phyloP scores from a whole-genome alignment of 352 stramenopile genomes.

The Phytophthora sp. region DNA sequence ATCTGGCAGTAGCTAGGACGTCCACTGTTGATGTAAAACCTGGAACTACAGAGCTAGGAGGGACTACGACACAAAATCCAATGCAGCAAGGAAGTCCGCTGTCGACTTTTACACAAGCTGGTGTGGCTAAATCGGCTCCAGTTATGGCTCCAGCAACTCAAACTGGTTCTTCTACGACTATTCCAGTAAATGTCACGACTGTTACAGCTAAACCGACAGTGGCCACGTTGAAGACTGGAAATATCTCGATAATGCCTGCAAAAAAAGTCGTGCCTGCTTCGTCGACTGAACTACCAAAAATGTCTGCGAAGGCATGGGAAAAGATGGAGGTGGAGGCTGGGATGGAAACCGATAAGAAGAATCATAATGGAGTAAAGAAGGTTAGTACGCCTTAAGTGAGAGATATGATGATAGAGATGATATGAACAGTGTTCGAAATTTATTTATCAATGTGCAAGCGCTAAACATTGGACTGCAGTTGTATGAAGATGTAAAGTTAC shows the following conservation, averaged over 20 bases:
- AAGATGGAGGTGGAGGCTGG: slow-evolving; percentile 24
- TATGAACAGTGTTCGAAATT: slow-evolving; percentile 6
- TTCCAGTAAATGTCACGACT: not conserved
- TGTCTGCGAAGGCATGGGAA: slow-evolving; percentile 10
- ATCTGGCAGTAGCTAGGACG: not conserved
- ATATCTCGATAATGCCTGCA: not conserved
- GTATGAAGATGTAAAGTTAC: no score
- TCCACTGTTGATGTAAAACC: not conserved
- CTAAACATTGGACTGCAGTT: not conserved
- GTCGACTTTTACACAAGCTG: not conserved
- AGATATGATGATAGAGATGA: slow-evolving; percentile 21
- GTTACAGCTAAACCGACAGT: not conserved
- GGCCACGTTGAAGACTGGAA: not conserved
- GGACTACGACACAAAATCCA: not conserved
- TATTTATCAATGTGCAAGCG: slow-evolving; percentile 23
- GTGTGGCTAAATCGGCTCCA: not conserved
- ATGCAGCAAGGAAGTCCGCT: not conserved
- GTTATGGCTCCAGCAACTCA: not conserved
- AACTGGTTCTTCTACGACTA: not conserved
- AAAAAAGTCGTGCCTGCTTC: not conserved
- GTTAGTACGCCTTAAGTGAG: slow-evolving; percentile 13
- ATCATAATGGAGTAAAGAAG: slow-evolving; percentile 7
- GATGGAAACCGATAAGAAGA: slow-evolving; percentile 8
- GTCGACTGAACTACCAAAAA: not conserved
- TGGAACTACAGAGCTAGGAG: not conserved